These are phyloP conservation scores for Colletotrichum caudatum DNA, from an alignment of 2,329 filamentous ascomycete species.

Conservation along the genomic window DNA sequence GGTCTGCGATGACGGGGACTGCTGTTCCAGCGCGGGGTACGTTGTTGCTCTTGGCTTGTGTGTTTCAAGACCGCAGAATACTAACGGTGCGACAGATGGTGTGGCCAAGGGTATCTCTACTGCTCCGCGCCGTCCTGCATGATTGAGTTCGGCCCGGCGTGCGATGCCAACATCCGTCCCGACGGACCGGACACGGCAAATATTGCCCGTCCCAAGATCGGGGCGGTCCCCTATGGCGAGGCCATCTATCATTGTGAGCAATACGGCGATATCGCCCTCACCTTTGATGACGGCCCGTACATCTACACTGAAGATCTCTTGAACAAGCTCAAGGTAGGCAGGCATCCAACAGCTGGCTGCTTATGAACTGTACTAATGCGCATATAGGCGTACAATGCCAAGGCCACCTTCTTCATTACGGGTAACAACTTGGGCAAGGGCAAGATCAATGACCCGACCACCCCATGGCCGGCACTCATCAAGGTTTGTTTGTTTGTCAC, in stretches of 20 bases:
- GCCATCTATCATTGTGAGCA: constrained; percentile 67
- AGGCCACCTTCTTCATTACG: constrained; percentile 73
- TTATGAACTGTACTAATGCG: background rate
- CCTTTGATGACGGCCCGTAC: constrained; percentile 62
- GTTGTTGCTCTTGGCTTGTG: constrained; percentile 24
- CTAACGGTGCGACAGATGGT: constrained; percentile 58
- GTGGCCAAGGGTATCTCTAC: constrained; percentile 65
- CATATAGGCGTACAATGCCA: constrained; percentile 63
- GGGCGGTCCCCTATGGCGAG: constrained; percentile 67
- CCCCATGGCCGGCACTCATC: constrained; percentile 53
- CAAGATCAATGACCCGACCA: constrained; percentile 62
- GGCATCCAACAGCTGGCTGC: constrained; percentile 8
- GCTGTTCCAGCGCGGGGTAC: constrained; percentile 59
- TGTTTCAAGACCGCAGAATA: background rate
- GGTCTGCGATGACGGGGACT: constrained; percentile 51
- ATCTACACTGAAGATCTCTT: constrained; percentile 57
- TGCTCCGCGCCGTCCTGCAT: constrained; percentile 73
- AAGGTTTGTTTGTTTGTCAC: constrained; percentile 32
- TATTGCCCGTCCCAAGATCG: constrained; percentile 64
- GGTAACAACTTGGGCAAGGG: constrained; percentile 58
- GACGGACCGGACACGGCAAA: constrained; percentile 65
- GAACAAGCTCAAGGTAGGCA: constrained; percentile 58
- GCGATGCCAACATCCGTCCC: constrained; percentile 68
- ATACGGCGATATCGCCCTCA: constrained; percentile 65
- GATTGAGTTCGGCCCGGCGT: constrained; percentile 70